These are phyloP conservation scores for Anisodus tanguticus DNA, from an alignment of 257 asterid species.

Conservation along the genomic window DNA sequence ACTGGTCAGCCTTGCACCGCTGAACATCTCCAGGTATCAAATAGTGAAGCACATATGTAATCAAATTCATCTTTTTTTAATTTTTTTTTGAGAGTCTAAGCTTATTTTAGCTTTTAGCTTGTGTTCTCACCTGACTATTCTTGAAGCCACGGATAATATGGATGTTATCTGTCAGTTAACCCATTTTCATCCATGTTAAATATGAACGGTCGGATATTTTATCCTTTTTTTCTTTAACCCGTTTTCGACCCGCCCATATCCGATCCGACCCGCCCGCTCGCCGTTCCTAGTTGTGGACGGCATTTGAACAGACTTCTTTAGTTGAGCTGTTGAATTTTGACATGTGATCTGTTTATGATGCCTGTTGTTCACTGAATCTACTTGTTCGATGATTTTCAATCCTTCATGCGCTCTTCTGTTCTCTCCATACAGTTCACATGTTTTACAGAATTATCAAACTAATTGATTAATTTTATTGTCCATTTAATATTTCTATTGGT, in stretches of 20 bases:
- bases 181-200: too few relatives aligned
- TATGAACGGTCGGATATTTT: too few relatives aligned
- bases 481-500: conserved; percentile 26
- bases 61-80: neutral
- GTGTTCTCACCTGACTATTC: too few relatives aligned
- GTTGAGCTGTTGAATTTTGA: conserved; percentile 12
- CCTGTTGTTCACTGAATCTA: neutral
- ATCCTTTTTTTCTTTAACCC: too few relatives aligned
- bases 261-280: too few relatives aligned
- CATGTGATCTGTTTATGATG: conserved; percentile 7
- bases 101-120: too few relatives aligned
- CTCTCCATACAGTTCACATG: neutral
- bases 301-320: conserved; percentile 7
- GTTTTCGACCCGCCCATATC: too few relatives aligned
- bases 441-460: neutral
- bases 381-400: neutral
- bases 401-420: neutral
- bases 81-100: neutral
- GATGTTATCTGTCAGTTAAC: too few relatives aligned
- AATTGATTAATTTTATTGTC: neutral
- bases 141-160: too few relatives aligned
- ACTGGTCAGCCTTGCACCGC: conserved; percentile 86
- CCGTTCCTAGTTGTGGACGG: neutral
- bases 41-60: neutral
- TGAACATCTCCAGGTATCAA: conserved; percentile 77